Percentiles rank a stretch among this genome's conserved stretches.
These are phyloP conservation scores for Salix udensis DNA, from an alignment of 345 rosid genomes.

Conservation along the genomic window DNA sequence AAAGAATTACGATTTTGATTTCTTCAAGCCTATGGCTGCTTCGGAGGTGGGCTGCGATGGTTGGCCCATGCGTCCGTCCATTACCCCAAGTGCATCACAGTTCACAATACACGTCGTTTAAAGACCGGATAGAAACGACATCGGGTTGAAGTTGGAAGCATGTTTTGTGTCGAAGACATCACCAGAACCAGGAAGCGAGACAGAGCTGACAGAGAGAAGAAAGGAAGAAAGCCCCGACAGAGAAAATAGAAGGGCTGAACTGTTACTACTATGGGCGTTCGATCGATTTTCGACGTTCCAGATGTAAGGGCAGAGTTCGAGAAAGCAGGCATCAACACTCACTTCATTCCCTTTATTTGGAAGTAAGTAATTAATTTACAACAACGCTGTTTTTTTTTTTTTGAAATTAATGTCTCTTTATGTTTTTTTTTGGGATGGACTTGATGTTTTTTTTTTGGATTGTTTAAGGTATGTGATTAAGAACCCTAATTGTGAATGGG, in stretches of 20 bases:
- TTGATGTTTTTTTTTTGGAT: background rate
- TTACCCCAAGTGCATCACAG: too few species aligned
- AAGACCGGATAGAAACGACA: too few species aligned
- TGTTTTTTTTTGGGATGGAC: background rate
- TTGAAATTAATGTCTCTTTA: background rate
- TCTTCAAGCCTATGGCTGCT: too few species aligned
- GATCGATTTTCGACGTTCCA: slow-evolving; percentile 67
- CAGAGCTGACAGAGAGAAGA: background rate
- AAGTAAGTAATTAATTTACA: slow-evolving; percentile 43
- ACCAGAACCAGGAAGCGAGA: background rate
- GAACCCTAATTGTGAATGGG: slow-evolving; percentile 78
- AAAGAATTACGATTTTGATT: too few species aligned
- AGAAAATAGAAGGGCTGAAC: too few species aligned
- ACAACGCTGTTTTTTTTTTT: background rate
- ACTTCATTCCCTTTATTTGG: slow-evolving; percentile 68
- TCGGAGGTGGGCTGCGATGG: too few species aligned
- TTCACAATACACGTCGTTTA: too few species aligned
- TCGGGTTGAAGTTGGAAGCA: too few species aligned
- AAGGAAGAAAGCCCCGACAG: background rate
- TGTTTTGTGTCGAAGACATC: too few species aligned
- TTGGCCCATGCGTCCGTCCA: too few species aligned
- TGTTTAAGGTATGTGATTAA: slow-evolving; percentile 49
- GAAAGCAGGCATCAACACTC: slow-evolving; percentile 52
- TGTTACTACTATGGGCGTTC: slow-evolving; percentile 12
- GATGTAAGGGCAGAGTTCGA: slow-evolving; percentile 56